Conservation (phyloP, 2,329 filamentous ascomycete species). For the Colletotrichum sp. region DNA sequence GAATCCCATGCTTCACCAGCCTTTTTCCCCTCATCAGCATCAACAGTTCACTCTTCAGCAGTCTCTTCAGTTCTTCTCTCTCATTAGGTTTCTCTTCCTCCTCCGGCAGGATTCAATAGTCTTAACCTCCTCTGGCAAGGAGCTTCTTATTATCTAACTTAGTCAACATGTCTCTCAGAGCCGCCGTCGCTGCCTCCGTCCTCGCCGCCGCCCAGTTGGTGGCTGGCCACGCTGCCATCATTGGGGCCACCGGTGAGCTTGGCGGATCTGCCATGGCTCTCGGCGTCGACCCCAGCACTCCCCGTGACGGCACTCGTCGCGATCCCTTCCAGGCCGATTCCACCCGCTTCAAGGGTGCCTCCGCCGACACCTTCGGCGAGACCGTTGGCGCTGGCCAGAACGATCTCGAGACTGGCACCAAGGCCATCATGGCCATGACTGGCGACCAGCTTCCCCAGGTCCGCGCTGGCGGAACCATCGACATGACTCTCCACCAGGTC, state of each 20-base stretch:
- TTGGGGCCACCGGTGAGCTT: conserved; percentile 58
- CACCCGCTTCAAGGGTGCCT: conserved; percentile 63
- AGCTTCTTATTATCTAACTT: conserved; percentile 4
- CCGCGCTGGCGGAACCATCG: conserved; percentile 57
- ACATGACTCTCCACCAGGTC: conserved; percentile 53
- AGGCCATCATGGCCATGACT: conserved; percentile 61
- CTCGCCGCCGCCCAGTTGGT: conserved; percentile 60
- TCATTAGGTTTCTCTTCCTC: conserved; percentile 6
- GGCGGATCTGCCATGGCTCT: conserved; percentile 61
- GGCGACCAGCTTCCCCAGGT: conserved; percentile 65
- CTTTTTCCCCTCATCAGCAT: conserved; percentile 3
- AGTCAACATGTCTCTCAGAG: conserved; percentile 35
- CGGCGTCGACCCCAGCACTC: conserved; percentile 57
- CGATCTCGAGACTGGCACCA: conserved; percentile 59
- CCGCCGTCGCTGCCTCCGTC: conserved; percentile 46
- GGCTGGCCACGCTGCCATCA: conserved; percentile 66
- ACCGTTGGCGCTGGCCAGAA: conserved; percentile 63
- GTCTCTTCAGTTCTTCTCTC: conserved; percentile 15
- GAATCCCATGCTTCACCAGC: background rate
- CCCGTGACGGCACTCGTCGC: conserved; percentile 64
- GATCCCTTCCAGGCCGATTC: conserved; percentile 68
- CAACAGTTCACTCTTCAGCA: conserved; percentile 9
- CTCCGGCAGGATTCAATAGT: conserved; percentile 19
- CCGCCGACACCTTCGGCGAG: conserved; percentile 60
- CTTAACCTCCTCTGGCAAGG: conserved; percentile 19